Percentiles rank a stretch among this genome's conserved stretches.
Conservation (phyloP, 768 basidiomycete genomes). For the Hortiboletus flavorubellus region DNA sequence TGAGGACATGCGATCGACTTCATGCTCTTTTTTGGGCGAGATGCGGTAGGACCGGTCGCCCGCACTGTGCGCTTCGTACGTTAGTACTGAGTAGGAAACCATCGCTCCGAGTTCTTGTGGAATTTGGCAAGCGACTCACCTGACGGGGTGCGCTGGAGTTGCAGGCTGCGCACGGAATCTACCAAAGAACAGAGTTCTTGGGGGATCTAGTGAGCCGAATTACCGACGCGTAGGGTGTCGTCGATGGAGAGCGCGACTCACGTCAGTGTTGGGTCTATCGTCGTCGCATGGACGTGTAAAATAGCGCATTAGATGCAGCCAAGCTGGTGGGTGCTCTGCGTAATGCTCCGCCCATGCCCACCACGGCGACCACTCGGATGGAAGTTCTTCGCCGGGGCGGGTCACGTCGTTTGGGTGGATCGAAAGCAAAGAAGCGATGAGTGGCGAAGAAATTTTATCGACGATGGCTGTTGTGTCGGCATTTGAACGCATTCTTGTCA, state of each 20-base stretch:
- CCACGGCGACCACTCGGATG: constrained; percentile 33
- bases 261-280: constrained; percentile 3
- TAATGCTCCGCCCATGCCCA: constrained; percentile 33
- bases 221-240: background rate
- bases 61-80: constrained; percentile 2
- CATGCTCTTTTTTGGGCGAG: constrained; percentile 76
- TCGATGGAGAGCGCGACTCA: constrained; percentile 11
- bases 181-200: constrained; percentile 18
- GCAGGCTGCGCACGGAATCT: constrained; percentile 25
- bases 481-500: background rate
- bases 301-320: constrained; percentile 25
- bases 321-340: constrained; percentile 18
- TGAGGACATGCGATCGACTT: constrained; percentile 60
- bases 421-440: constrained; percentile 35
- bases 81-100: constrained; percentile 3
- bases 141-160: constrained; percentile 22
- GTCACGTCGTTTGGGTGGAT: constrained; percentile 48
- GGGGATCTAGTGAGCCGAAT: constrained; percentile 19
- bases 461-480: constrained; percentile 14
- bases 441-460: constrained; percentile 19
- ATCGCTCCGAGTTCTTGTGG: background rate
- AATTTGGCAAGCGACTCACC: constrained; percentile 7
- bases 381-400: constrained; percentile 14
- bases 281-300: constrained; percentile 15
- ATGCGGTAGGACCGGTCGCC: constrained; percentile 41